Percentiles rank a stretch among this genome's conserved stretches.
These are phyloP conservation scores for Colletotrichum paranaense DNA, from an alignment of 2,329 filamentous ascomycete species.

Conservation along the genomic window DNA sequence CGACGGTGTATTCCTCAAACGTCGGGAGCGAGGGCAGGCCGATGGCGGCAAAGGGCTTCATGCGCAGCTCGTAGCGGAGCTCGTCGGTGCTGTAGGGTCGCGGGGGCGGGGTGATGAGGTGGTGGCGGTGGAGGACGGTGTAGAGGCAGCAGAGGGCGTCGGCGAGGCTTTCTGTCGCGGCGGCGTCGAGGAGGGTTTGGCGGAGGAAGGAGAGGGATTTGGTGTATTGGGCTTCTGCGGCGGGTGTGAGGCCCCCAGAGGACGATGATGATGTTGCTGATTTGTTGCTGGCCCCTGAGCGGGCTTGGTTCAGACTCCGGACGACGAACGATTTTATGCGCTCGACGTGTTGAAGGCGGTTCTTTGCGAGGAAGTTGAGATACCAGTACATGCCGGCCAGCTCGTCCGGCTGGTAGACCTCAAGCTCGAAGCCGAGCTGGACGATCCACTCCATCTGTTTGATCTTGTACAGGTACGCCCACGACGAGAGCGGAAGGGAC, in stretches of 20 bases:
- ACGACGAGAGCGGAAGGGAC: constrained; percentile 83
- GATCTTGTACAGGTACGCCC: constrained; percentile 93
- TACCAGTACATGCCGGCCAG: constrained; percentile 93
- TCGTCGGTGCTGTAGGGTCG: constrained; percentile 75
- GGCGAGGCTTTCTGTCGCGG: constrained; percentile 69
- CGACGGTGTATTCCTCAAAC: constrained; percentile 68
- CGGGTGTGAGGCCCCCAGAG: constrained; percentile 39
- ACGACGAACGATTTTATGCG: constrained; percentile 76
- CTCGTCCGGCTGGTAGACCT: constrained; percentile 89
- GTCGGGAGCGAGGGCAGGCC: constrained; percentile 75
- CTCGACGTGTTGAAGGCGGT: constrained; percentile 76
- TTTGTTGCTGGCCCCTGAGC: neutral
- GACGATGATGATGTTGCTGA: too few species aligned
- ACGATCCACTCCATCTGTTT: constrained; percentile 87
- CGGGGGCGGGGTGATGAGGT: constrained; percentile 60
- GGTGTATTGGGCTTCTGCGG: constrained; percentile 55
- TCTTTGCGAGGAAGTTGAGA: constrained; percentile 77
- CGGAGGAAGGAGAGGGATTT: constrained; percentile 67
- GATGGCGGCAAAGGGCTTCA: constrained; percentile 83
- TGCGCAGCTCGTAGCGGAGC: constrained; percentile 83
- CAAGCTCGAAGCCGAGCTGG: constrained; percentile 93
- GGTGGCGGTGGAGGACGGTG: constrained; percentile 70
- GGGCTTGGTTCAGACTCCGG: constrained; percentile 47
- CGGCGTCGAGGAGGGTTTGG: constrained; percentile 71
- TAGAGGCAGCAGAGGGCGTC: constrained; percentile 72